Conservation (phyloP, 2,329 filamentous ascomycete genomes). For the Exophiala mesophila region DNA sequence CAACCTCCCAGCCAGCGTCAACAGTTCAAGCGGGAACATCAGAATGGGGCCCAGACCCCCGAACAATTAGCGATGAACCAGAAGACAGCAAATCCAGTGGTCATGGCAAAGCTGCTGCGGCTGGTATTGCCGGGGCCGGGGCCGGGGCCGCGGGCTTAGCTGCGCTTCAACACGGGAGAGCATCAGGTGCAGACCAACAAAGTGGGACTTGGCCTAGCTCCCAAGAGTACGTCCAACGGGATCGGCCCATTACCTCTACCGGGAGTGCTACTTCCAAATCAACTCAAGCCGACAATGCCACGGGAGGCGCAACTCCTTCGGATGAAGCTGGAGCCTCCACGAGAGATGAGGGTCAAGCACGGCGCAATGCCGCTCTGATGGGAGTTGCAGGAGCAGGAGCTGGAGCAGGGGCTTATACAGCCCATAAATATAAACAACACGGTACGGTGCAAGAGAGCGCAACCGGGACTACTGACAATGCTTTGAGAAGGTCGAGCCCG, state of each 20-base stretch:
- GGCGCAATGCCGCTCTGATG: constrained; percentile 14
- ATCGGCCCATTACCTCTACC: too few relatives aligned
- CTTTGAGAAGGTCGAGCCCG: too few relatives aligned
- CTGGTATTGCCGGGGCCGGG: constrained; percentile 4
- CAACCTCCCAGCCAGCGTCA: background rate
- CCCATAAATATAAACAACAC: constrained; percentile 19
- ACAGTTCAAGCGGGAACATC: background rate
- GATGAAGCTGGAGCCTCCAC: constrained; percentile 3
- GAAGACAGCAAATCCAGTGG: constrained; percentile 7
- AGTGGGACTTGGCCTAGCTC: too few relatives aligned
- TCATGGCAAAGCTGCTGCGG: constrained; percentile 14
- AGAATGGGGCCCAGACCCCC: background rate
- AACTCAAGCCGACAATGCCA: constrained; percentile 8
- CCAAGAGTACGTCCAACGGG: too few relatives aligned
- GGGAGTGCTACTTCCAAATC: too few relatives aligned
- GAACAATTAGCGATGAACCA: background rate
- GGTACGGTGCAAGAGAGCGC: constrained; percentile 7
- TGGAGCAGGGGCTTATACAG: constrained; percentile 16
- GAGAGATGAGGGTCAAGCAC: constrained; percentile 10
- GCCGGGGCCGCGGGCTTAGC: constrained; percentile 9
- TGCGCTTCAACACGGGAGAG: constrained; percentile 1
- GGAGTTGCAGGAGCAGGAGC: constrained; percentile 12
- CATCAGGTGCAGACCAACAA: background rate
- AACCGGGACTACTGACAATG: too few relatives aligned
- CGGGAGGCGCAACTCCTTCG: constrained; percentile 13